Conservation (phyloP, 2,329 filamentous ascomycete genomes). For the Sphaerostilbella broomeana region DNA sequence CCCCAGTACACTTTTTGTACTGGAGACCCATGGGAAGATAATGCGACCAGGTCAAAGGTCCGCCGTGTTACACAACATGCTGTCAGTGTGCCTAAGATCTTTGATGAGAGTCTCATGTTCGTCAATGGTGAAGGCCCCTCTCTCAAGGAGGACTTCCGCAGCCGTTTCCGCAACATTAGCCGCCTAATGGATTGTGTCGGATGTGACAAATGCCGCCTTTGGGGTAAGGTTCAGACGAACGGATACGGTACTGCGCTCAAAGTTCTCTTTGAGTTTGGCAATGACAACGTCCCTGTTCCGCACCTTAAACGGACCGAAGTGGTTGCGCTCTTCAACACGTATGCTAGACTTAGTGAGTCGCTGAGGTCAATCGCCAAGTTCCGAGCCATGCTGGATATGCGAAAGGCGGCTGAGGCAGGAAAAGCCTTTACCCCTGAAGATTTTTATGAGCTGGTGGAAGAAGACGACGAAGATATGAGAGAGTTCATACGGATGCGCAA, state of each 20-base stretch:
- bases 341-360: conserved; percentile 78
- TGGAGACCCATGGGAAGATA: conserved; percentile 74
- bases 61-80: conserved; percentile 67
- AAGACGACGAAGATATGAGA: conserved; percentile 21
- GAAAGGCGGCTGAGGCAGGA: conserved; percentile 24
- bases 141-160: conserved; percentile 94
- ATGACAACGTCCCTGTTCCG: conserved; percentile 57
- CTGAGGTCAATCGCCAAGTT: conserved; percentile 71
- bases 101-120: conserved; percentile 95
- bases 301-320: conserved; percentile 81
- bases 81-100: conserved; percentile 68
- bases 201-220: conserved; percentile 96
- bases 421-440: background rate
- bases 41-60: conserved; percentile 72
- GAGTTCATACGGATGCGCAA: conserved; percentile 26
- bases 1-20: conserved; percentile 82
- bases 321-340: conserved; percentile 90
- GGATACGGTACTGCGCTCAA: conserved; percentile 94
- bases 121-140: conserved; percentile 66
- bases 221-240: conserved; percentile 93
- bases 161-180: conserved; percentile 94
- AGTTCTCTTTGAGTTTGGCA: conserved; percentile 89
- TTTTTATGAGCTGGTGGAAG: conserved; percentile 24
- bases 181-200: conserved; percentile 98
- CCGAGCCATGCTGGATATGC: conserved; percentile 39